Evolutionary conservation across 2,329 filamentous ascomycete species (phyloP).

Genomic region (Exophiala bonariae): DNA sequence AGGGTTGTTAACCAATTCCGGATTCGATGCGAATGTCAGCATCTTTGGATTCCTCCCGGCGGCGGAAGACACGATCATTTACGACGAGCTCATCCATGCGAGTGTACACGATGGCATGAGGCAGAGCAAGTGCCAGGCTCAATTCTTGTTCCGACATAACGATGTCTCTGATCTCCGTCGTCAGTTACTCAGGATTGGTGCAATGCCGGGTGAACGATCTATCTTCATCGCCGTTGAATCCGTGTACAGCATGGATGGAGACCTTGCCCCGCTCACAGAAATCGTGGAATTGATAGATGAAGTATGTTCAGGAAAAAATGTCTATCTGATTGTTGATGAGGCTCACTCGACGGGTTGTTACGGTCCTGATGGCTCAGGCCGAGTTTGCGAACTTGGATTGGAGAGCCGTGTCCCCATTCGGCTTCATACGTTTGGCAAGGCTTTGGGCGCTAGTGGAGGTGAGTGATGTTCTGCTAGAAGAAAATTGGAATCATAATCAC

Average conservation of each 20-base stretch:
- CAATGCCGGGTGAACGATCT: conserved; percentile 34
- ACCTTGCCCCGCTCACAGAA: conserved; percentile 63
- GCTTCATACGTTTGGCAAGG: conserved; percentile 57
- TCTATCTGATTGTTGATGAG: conserved; percentile 57
- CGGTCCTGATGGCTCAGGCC: conserved; percentile 49
- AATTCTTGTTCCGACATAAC: conserved; percentile 51
- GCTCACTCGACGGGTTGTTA: conserved; percentile 56
- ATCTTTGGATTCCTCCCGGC: conserved; percentile 63
- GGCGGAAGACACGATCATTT: conserved; percentile 63
- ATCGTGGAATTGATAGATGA: conserved; percentile 60
- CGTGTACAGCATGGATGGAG: conserved; percentile 83
- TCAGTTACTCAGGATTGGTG: not conserved
- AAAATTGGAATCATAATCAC: conserved; percentile 14
- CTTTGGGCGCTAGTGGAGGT: conserved; percentile 66
- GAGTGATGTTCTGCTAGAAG: conserved; percentile 9
- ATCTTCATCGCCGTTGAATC: conserved; percentile 70
- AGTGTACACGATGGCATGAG: conserved; percentile 78
- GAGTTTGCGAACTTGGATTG: conserved; percentile 52
- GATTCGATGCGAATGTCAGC: conserved; percentile 66
- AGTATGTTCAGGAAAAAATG: conserved; percentile 57
- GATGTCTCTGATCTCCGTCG: conserved; percentile 38
- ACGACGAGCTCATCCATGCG: conserved; percentile 76
- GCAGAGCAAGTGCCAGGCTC: conserved; percentile 55
- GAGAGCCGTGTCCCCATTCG: conserved; percentile 51
- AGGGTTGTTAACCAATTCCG: conserved; percentile 64